Base-by-base conservation (phyloP, 192 early-diverging fungal genomes). In the Thamnidium elegans region DNA sequence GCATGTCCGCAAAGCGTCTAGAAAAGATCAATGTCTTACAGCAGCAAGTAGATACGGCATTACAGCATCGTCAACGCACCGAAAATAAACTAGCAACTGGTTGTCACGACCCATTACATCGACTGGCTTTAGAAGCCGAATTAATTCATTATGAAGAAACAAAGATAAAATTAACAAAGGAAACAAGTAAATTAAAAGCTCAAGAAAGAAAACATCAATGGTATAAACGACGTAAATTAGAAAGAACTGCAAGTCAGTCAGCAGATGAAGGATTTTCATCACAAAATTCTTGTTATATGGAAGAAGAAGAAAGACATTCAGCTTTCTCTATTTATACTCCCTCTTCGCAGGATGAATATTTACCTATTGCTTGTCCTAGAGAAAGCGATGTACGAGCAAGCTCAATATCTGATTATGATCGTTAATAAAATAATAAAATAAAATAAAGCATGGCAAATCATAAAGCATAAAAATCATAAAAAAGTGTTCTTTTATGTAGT, bases 141-240 rank as follows among this genome's bases (percentile, higher is more conserved):
- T 31, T 81, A 11, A 62, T 51, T 13, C 68, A 75, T 32, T 68
- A 81, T 32, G 34, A 79, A 30, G 60, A 62, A 1, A 70, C 62
- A 4, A 47, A 47, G 11, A 9, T 26, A 9, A n/a, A 30, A 1
- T 10, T 63, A 36, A 21, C 32, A 50, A 53, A 32, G 32, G 67
- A 69, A 36, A 54, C 62, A 9, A 54, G 60, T 42, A 62, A 46
- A 7, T 66, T 81, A 11, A 79, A 78, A 55, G 72, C 75, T 21
- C 79, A 84, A 63, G 82, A 84, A 63, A 75, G 82, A 50, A 84
- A 84, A 60, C 82, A 84, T 58, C 82, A 81, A 51, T 84, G 82
- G 82, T 84, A 84, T 23, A 79, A 84, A 52, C 75, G 75, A 62
- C 69, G 72, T 30, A 81, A 84, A 50, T 65, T 72, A 32, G 56